Evolutionary conservation across 2,329 filamentous ascomycete species (phyloP).

Genomic region (Penicillium thymicola): DNA sequence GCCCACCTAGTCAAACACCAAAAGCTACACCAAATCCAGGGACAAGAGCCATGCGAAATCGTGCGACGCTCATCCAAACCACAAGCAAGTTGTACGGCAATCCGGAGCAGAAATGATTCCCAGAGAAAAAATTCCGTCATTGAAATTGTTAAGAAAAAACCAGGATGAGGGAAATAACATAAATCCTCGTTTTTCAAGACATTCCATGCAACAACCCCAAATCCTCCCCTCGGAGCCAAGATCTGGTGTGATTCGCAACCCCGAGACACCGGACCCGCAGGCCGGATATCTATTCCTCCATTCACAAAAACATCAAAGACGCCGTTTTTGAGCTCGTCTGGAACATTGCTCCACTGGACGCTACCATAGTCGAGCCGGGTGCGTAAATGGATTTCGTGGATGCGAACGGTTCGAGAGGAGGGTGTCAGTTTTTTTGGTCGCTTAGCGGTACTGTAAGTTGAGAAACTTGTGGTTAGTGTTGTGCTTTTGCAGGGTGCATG

Average conservation of each 20-base stretch:
- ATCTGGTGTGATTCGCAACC: slow-evolving; percentile 14
- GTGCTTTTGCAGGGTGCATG: not conserved
- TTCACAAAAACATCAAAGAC: slow-evolving; percentile 14
- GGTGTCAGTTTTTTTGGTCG: slow-evolving; percentile 24
- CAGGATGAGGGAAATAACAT: slow-evolving; percentile 29
- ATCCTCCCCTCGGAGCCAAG: slow-evolving; percentile 24
- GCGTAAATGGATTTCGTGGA: slow-evolving; percentile 33
- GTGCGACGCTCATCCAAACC: not conserved
- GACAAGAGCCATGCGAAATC: not conserved
- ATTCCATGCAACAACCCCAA: slow-evolving; percentile 33
- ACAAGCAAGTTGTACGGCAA: not conserved
- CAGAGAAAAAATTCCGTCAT: slow-evolving; percentile 31
- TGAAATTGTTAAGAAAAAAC: slow-evolving; percentile 31
- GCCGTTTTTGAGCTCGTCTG: slow-evolving; percentile 16
- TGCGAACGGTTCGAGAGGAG: slow-evolving; percentile 29
- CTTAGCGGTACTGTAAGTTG: slow-evolving; percentile 35
- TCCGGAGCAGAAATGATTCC: slow-evolving; percentile 10
- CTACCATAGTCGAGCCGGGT: slow-evolving; percentile 24
- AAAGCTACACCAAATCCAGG: not conserved
- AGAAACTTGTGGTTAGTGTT: slow-evolving; percentile 16
- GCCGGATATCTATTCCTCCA: slow-evolving; percentile 16
- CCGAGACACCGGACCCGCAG: slow-evolving; percentile 17
- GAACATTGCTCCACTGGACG: slow-evolving; percentile 22
- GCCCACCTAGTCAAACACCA: not conserved
- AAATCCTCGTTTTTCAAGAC: slow-evolving; percentile 31